Percentiles rank a stretch among this genome's conserved stretches.
Conservation (phyloP, 805 yeast genomes). For the Monosporozyma solicola region DNA sequence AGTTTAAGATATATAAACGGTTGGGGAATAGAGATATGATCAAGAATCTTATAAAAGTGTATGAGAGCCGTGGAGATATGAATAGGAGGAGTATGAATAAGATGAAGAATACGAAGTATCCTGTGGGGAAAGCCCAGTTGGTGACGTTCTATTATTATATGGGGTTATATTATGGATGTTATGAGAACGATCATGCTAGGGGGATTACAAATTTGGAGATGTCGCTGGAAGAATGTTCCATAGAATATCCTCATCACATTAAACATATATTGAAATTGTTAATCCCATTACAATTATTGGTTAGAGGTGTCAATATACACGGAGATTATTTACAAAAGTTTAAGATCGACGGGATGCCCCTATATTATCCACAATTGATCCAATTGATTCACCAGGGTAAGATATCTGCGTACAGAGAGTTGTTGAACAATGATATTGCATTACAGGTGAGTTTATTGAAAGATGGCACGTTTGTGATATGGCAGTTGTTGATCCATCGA, state of each 20-base stretch:
- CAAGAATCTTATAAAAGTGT: conserved; percentile 61
- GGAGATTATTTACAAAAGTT: conserved; percentile 35
- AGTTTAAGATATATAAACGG: conserved; percentile 61
- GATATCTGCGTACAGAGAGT: conserved; percentile 40
- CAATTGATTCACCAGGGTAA: conserved; percentile 47
- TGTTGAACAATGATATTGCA: conserved; percentile 43
- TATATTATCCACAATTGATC: conserved; percentile 41
- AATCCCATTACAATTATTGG: conserved; percentile 49
- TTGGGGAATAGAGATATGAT: conserved; percentile 64
- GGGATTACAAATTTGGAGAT: conserved; percentile 44
- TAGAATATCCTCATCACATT: conserved; percentile 11
- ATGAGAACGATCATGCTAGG: conserved; percentile 45
- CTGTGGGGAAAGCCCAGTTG: conserved; percentile 36
- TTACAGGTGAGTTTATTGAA: conserved; percentile 34
- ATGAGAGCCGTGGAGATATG: conserved; percentile 16
- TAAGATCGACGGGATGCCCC: conserved; percentile 28
- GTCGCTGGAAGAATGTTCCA: conserved; percentile 32
- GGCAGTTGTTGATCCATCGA: conserved; percentile 39
- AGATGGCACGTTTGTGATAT: conserved; percentile 51
- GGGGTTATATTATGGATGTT: conserved; percentile 55
- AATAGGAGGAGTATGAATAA: too few species aligned
- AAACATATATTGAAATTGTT: conserved; percentile 44
- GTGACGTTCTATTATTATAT: conserved; percentile 60
- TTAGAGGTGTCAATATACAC: neutral
- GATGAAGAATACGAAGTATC: neutral